A percentile compares a stretch with the other conserved stretches of the same genome.
Evolutionary conservation across 352 stramenopile species (phyloP).

Genomic region (Globisporangium irregulare): DNA sequence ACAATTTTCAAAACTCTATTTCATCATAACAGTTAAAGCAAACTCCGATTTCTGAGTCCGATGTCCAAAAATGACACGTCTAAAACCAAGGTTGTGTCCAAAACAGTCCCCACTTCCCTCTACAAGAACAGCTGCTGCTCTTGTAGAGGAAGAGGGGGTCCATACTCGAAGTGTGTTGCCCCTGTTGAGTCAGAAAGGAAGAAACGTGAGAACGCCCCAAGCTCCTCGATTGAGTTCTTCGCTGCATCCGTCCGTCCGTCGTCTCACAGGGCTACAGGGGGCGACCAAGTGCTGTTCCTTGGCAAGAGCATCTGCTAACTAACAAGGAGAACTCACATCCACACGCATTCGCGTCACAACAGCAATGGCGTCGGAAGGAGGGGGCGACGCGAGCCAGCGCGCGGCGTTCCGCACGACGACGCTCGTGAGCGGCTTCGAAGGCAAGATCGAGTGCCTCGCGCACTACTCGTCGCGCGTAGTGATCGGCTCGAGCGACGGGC

Average conservation of each 20-base stretch:
- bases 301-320: background rate
- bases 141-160: background rate
- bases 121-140: background rate
- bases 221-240: constrained; percentile 2
- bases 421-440: constrained; percentile 71
- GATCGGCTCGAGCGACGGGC: constrained; percentile 72
- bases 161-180: background rate
- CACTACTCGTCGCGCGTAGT: constrained; percentile 88
- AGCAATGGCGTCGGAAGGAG: constrained; percentile 19
- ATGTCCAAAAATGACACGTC: no score
- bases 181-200: constrained; percentile 6
- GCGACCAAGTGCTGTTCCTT: background rate
- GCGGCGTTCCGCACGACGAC: constrained; percentile 76
- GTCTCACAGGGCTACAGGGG: background rate
- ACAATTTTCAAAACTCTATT: no score
- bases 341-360: background rate
- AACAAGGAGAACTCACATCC: background rate
- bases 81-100: background rate
- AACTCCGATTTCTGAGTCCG: no score
- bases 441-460: constrained; percentile 80
- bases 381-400: constrained; percentile 33
- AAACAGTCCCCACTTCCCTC: background rate
- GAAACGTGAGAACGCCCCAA: constrained; percentile 7
- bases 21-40: no score
- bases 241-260: background rate